Evolutionary conservation across 164 flowering plant species (phyloP).

Genomic region (Cinnamomum micranthum): DNA sequence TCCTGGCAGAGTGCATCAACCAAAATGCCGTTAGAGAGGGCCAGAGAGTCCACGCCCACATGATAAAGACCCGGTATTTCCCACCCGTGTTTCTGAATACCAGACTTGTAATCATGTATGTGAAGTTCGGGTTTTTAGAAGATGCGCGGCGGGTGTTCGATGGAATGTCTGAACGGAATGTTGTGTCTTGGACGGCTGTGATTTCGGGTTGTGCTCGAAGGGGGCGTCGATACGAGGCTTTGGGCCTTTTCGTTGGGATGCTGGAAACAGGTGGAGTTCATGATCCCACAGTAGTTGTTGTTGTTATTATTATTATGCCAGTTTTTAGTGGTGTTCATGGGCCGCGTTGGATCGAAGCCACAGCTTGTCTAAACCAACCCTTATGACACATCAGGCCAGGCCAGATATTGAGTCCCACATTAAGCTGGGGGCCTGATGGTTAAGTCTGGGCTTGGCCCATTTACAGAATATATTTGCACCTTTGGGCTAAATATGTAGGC

Average conservation of each 20-base stretch:
- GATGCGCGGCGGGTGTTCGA: conserved; percentile 20
- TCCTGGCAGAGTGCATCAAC: conserved; percentile 20
- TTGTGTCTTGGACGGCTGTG: conserved; percentile 34
- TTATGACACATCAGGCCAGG: too few relatives aligned
- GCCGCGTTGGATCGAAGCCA: too few relatives aligned
- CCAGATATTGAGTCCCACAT: too few relatives aligned
- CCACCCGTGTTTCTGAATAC: conserved; percentile 24
- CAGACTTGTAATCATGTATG: conserved; percentile 25
- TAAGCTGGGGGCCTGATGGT: too few relatives aligned
- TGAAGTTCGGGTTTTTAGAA: conserved; percentile 16
- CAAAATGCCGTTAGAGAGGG: conserved; percentile 22
- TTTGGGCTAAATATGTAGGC: too few relatives aligned
- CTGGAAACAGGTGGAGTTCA: conserved; percentile 18
- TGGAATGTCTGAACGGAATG: conserved; percentile 22
- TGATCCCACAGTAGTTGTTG: too few relatives aligned
- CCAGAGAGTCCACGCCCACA: conserved; percentile 30
- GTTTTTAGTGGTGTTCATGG: not conserved
- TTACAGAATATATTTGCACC: too few relatives aligned
- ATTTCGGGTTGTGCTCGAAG: conserved; percentile 24
- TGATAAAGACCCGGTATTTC: conserved; percentile 25
- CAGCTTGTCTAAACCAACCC: too few relatives aligned
- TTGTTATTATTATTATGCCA: too few relatives aligned
- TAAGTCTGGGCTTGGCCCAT: too few relatives aligned
- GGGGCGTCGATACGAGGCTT: conserved; percentile 15
- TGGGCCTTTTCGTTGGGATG: conserved; percentile 22